Base-by-base conservation (phyloP, 2,329 filamentous ascomycete species). In the Alternaria arbusti region DNA sequence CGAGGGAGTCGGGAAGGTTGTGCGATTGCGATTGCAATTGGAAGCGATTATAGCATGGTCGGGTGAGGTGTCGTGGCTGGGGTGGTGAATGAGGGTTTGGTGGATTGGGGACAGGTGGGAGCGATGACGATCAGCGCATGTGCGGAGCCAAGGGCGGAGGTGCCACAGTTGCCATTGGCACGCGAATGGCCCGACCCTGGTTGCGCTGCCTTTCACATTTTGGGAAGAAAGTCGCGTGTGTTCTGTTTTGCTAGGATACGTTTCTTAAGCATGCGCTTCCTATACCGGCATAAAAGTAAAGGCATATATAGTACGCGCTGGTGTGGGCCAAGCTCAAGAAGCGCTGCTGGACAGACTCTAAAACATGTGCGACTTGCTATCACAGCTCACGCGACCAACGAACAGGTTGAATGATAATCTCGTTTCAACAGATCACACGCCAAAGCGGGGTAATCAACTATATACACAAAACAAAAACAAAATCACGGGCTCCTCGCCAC, bases 111-210 rank as follows among this genome's bases (percentile, higher is more conserved):
- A 17, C 32, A 43, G 52, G 8, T 43, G 52, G 20, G 52, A 25
- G 52, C 49, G 52, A 54, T 54, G 52, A 54, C 52, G 52, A 54
- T 28, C 30, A 15, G 32, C 20, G 30, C 40, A 36, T 26, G 36
- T 22, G 36, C 51, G 52, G 52, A 54, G 52, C 30, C 36, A 44
- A 54, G 32, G 32, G 52, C 52, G 52, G 52, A 54, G 52, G 52
- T 54, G 52, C 52, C 52, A 54, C 52, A 54, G 52, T 54, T 54
- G 22, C 52, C n/a, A 52, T 40, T 52, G 49, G 49, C 8, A 28
- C 49, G 20, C 28, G 30, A 13, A 30, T 30, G 28, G 3, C 28
- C 12, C 1, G 12, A 13, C 3, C 6, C 12, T 13, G 28, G 28
- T 1, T 13, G 28, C 5, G 6, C 3, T 13, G 12, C 13, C 28